These are phyloP conservation scores for Ormosia semicastrata DNA, from an alignment of 306 rosid species.

Conservation along the genomic window DNA sequence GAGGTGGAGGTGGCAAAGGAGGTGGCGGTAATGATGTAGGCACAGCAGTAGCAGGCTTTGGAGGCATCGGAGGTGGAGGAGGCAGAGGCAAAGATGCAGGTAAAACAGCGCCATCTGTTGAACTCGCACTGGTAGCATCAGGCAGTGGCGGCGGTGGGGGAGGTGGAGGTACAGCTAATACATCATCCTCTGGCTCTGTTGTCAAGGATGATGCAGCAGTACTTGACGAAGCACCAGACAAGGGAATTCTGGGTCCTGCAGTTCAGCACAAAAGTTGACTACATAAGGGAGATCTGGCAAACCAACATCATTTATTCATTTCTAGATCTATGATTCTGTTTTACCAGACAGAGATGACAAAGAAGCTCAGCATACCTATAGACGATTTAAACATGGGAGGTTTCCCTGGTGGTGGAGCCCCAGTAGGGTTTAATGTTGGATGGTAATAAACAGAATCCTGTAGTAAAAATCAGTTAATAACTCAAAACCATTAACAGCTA, in stretches of 20 bases:
- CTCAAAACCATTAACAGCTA: background rate
- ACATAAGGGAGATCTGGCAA: conserved; percentile 2
- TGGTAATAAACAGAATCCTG: conserved; percentile 91
- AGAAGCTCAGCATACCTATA: conserved; percentile 56
- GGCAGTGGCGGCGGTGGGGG: conserved; percentile 76
- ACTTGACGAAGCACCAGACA: conserved; percentile 81
- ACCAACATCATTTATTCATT: conserved; percentile 8
- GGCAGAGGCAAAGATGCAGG: conserved; percentile 88
- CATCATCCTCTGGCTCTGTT: conserved; percentile 62
- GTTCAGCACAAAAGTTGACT: conserved; percentile 31
- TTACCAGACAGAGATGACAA: conserved; percentile 12
- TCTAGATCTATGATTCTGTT: background rate
- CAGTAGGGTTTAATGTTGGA: conserved; percentile 92
- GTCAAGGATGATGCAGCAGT: conserved; percentile 71
- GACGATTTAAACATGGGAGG: conserved; percentile 97
- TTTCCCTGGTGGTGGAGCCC: conserved; percentile 99
- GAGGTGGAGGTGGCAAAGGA: conserved; percentile 97
- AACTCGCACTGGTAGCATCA: conserved; percentile 41
- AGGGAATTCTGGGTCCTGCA: conserved; percentile 95
- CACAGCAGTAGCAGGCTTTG: conserved; percentile 59
- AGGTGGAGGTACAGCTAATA: conserved; percentile 68
- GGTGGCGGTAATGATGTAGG: conserved; percentile 72
- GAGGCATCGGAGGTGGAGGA: conserved; percentile 98
- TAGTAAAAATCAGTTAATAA: background rate
- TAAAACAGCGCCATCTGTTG: conserved; percentile 58